phyloP scores from a whole-genome alignment of 371 early-diverging fungal species.

The Mucor racemosus region DNA sequence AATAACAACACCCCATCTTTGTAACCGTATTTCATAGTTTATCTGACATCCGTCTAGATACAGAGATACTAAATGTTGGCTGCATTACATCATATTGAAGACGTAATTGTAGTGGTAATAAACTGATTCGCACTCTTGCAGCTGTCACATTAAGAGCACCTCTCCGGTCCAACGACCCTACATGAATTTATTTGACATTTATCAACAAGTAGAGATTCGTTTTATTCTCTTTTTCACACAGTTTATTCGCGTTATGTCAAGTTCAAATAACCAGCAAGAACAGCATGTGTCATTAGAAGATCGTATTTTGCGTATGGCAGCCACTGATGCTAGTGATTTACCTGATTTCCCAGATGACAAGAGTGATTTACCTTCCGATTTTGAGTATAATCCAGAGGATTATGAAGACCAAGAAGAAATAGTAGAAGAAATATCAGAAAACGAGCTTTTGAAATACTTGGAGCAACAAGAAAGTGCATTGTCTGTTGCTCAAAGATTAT shows the following conservation, averaged over 20 bases:
- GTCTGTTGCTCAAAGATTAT: conserved; percentile 52
- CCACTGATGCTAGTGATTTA: conserved; percentile 30
- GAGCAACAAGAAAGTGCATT: conserved; percentile 56
- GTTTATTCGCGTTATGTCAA: not conserved
- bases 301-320: conserved; percentile 39
- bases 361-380: conserved; percentile 65
- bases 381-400: conserved; percentile 57
- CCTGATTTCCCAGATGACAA: conserved; percentile 66
- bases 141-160: not conserved
- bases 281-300: conserved; percentile 27
- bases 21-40: too few species aligned
- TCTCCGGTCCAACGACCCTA: not conserved
- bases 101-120: not conserved
- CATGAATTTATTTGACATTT: not conserved
- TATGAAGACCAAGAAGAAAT: conserved; percentile 50
- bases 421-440: conserved; percentile 61
- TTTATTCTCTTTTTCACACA: not conserved
- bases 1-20: too few species aligned
- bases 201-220: not conserved
- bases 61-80: not conserved
- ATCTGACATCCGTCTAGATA: too few species aligned
- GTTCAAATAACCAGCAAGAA: not conserved
- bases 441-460: conserved; percentile 54
- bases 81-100: not conserved
- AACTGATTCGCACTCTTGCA: not conserved